Percentiles rank a stretch among this genome's conserved stretches.
These are phyloP conservation scores for Pythium pectinolyticum DNA, from an alignment of 352 stramenopile species.

Conservation along the genomic window DNA sequence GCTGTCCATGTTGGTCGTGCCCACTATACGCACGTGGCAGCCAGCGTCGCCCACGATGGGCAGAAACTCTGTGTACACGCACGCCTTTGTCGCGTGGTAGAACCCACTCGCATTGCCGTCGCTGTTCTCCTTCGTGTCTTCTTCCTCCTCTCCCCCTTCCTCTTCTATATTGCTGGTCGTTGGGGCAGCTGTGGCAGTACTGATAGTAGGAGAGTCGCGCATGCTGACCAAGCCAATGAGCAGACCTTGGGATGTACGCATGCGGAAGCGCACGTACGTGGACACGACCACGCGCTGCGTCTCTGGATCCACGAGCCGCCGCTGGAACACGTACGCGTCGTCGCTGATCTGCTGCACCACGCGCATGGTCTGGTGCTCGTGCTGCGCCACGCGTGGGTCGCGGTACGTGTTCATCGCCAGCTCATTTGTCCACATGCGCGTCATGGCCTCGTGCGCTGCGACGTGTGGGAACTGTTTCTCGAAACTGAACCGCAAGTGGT, in stretches of 20 bases:
- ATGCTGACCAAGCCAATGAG: slow-evolving; percentile 20
- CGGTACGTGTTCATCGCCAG: slow-evolving; percentile 23
- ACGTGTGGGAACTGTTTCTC: slow-evolving; percentile 33
- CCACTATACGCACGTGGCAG: slow-evolving; percentile 24
- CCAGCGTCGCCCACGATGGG: slow-evolving; percentile 17
- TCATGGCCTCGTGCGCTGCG: slow-evolving; percentile 21
- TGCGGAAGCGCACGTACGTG: slow-evolving; percentile 32
- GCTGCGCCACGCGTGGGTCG: background rate
- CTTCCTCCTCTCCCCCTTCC: background rate
- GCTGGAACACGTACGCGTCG: slow-evolving; percentile 30
- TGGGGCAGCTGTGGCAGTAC: too few relatives aligned
- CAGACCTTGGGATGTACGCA: slow-evolving; percentile 17
- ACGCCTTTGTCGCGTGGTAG: slow-evolving; percentile 15
- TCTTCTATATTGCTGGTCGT: too few relatives aligned
- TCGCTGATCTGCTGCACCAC: slow-evolving; percentile 27
- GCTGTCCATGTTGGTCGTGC: slow-evolving; percentile 12
- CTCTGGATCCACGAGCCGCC: slow-evolving; percentile 15
- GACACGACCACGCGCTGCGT: slow-evolving; percentile 17
- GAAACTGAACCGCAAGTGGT: slow-evolving; percentile 19
- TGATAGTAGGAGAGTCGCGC: too few relatives aligned
- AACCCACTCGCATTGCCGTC: background rate
- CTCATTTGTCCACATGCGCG: slow-evolving; percentile 31
- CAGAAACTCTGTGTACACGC: slow-evolving; percentile 26
- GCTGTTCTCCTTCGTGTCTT: background rate
- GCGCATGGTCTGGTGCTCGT: slow-evolving; percentile 16